Conservation (phyloP, 805 yeast species). For the Saccharomyces jurei region DNA sequence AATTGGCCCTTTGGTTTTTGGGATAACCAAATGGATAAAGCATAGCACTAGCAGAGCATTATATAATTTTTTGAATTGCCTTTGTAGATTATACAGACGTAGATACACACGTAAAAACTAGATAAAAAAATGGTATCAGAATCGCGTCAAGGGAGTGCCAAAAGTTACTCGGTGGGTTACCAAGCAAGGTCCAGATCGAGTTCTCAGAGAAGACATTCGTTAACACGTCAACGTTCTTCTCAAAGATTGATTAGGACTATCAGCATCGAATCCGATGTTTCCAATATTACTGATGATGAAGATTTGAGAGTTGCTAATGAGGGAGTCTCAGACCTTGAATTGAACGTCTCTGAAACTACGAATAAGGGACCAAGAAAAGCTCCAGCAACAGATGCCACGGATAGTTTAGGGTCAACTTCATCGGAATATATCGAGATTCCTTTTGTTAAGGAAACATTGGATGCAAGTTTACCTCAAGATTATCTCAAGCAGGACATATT, state of each 20-base stretch:
- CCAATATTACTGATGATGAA: slow-evolving; percentile 2
- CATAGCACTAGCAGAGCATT: neutral
- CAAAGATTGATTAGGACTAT: slow-evolving; percentile 26
- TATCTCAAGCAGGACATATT: slow-evolving; percentile 78
- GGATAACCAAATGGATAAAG: neutral
- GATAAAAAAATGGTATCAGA: neutral
- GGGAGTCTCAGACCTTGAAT: neutral
- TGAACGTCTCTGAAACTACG: neutral
- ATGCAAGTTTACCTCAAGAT: slow-evolving; percentile 71
- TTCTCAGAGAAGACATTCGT: slow-evolving; percentile 28
- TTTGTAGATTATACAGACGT: neutral
- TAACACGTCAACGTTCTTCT: slow-evolving; percentile 22
- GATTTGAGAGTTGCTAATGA: slow-evolving; percentile 5
- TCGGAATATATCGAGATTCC: slow-evolving; percentile 33
- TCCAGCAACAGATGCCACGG: neutral
- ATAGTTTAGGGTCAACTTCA: neutral
- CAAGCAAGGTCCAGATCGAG: slow-evolving; percentile 32
- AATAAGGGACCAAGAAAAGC: neutral
- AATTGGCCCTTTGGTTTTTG: neutral
- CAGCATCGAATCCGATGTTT: slow-evolving; percentile 18
- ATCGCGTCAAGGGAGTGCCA: neutral
- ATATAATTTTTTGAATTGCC: neutral
- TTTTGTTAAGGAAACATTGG: slow-evolving; percentile 51
- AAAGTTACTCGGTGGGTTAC: neutral
- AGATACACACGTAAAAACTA: neutral